phyloP scores from a whole-genome alignment of 371 early-diverging fungal species.

The Apophysomyces ossiformis region DNA sequence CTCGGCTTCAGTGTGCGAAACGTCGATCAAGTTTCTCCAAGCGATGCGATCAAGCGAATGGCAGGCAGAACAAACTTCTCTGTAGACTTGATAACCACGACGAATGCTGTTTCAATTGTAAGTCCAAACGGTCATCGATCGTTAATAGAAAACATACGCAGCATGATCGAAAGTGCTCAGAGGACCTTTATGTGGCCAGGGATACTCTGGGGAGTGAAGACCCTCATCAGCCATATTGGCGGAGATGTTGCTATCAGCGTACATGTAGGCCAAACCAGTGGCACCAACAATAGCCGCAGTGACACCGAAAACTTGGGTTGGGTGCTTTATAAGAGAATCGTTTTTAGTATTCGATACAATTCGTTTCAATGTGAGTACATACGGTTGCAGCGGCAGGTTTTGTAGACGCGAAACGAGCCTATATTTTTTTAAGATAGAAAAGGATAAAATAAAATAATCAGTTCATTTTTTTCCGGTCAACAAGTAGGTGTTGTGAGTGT shows the following conservation, averaged over 20 bases:
- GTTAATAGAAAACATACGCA: slow-evolving; percentile 62
- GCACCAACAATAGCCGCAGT: slow-evolving; percentile 64
- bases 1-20: slow-evolving; percentile 91
- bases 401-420: slow-evolving; percentile 56
- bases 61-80: slow-evolving; percentile 97
- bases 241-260: slow-evolving; percentile 54
- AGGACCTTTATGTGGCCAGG: slow-evolving; percentile 86
- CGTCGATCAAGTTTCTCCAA: slow-evolving; percentile 94
- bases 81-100: slow-evolving; percentile 98
- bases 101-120: slow-evolving; percentile 69
- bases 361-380: slow-evolving; percentile 19
- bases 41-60: slow-evolving; percentile 94
- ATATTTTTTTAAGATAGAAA: slow-evolving; percentile 6
- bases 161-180: slow-evolving; percentile 94
- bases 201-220: slow-evolving; percentile 87
- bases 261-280: slow-evolving; percentile 60
- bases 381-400: slow-evolving; percentile 45
- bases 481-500: not conserved
- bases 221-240: slow-evolving; percentile 89
- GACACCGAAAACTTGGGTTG: slow-evolving; percentile 53
- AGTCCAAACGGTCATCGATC: not conserved
- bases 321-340: slow-evolving; percentile 31
- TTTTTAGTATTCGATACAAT: not conserved
- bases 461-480: not conserved
- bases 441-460: slow-evolving; percentile 10